phyloP scores from a whole-genome alignment of 208 protist species.

The Wallacemonas sp. region DNA sequence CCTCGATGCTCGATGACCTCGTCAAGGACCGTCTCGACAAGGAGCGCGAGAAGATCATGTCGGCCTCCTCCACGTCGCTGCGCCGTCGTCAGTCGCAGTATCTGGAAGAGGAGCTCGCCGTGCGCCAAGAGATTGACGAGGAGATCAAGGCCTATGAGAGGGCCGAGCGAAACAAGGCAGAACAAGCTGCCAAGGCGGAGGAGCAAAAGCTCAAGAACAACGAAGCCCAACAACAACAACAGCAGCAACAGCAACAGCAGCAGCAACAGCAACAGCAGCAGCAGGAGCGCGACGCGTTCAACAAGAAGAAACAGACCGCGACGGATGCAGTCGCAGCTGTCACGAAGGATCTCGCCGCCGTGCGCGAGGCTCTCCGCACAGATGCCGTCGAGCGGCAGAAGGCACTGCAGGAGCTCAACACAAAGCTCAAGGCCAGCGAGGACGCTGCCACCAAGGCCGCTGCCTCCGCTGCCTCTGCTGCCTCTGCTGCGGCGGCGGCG shows the following conservation, averaged over 20 bases:
- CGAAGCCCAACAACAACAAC: neutral
- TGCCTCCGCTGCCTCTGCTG: neutral
- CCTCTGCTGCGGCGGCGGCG: neutral
- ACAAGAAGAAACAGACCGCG: neutral
- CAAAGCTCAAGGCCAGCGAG: neutral
- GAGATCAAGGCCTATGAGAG: constrained; percentile 55
- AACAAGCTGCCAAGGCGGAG: constrained; percentile 12
- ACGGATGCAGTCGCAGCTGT: neutral
- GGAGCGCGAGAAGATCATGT: constrained; percentile 32
- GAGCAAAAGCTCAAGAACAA: constrained; percentile 7
- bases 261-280: constrained; percentile 15
- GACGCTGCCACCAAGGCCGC: constrained; percentile 6
- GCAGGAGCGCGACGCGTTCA: constrained; percentile 1
- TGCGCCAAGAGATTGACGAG: constrained; percentile 59
- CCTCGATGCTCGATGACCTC: constrained; percentile 40
- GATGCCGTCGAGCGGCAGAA: constrained; percentile 1
- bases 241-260: constrained; percentile 7
- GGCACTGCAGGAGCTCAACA: neutral
- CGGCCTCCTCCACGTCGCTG: constrained; percentile 28
- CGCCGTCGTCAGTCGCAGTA: constrained; percentile 31
- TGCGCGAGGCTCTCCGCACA: neutral
- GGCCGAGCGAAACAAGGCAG: constrained; percentile 26
- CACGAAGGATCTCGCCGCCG: neutral
- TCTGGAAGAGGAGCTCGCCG: constrained; percentile 43
- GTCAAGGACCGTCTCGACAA: constrained; percentile 34